Conservation (phyloP, 257 asterid genomes). For the Nicotiana undulata region DNA sequence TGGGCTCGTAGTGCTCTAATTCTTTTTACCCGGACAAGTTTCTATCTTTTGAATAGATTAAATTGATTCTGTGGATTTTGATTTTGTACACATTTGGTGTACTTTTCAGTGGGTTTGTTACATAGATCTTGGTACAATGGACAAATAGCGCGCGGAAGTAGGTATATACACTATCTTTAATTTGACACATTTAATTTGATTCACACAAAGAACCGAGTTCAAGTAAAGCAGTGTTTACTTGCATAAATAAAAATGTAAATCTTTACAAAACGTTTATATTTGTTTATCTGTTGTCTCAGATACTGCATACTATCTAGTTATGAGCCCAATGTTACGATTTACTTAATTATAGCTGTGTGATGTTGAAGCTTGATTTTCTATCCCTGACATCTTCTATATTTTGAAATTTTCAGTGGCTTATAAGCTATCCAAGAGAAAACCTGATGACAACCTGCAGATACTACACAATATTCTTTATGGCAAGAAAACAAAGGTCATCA, state of each 20-base stretch:
- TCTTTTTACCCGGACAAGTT: neutral
- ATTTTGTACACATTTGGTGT: neutral
- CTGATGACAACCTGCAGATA: conserved; percentile 78
- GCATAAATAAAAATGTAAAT: neutral
- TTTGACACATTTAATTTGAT: neutral
- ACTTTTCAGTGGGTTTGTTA: neutral
- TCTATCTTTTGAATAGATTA: neutral
- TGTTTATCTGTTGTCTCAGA: neutral
- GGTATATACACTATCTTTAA: neutral
- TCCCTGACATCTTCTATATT: neutral
- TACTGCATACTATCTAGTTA: neutral
- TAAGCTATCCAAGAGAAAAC: conserved; percentile 86
- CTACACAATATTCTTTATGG: conserved; percentile 87
- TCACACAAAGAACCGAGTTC: neutral
- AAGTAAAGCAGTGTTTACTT: neutral
- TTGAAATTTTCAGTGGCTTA: conserved; percentile 65
- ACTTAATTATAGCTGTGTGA: neutral
- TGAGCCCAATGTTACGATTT: neutral
- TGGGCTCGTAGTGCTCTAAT: no score
- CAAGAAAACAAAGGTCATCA: conserved; percentile 68
- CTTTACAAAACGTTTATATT: neutral
- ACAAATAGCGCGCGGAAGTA: neutral
- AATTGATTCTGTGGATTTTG: neutral
- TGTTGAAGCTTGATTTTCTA: neutral
- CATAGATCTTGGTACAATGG: neutral